These are phyloP conservation scores for Anethum foeniculum DNA, from an alignment of 140 eudicot genomes.

Conservation along the genomic window DNA sequence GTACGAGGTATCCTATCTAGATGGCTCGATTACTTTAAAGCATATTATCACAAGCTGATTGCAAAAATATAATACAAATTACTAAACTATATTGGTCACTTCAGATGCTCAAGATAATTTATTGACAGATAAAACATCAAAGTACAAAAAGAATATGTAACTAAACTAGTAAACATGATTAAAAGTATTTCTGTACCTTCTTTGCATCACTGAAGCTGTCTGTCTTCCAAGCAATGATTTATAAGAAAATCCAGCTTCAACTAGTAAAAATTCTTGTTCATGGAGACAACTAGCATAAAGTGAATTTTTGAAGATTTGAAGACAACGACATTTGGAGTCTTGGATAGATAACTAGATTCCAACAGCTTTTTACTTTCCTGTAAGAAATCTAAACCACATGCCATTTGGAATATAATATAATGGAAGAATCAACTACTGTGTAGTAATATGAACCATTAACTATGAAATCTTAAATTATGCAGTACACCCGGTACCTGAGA, in stretches of 20 bases:
- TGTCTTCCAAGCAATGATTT: not conserved
- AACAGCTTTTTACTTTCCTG: slow-evolving; percentile 1
- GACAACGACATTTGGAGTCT: not conserved
- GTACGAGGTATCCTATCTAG: not conserved
- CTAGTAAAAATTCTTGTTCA: not conserved
- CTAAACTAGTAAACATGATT: not conserved
- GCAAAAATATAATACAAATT: not conserved
- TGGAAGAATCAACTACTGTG: slow-evolving; percentile 2
- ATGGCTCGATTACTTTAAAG: not conserved
- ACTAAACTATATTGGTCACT: not conserved
- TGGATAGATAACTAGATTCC: slow-evolving; percentile 11
- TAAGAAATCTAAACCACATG: slow-evolving; percentile 8
- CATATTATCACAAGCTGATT: not conserved
- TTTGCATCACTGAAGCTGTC: not conserved
- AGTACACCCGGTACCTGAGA: slow-evolving; percentile 3
- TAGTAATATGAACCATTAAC: slow-evolving; percentile 8
- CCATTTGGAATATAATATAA: not conserved
- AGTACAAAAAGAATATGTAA: not conserved
- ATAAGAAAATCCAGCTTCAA: slow-evolving; percentile 3
- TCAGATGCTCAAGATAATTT: not conserved
- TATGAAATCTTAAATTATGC: not conserved
- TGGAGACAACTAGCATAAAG: slow-evolving; percentile 4
- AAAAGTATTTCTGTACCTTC: not conserved
- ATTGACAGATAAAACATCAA: not conserved
- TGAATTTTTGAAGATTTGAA: not conserved